Evolutionary conservation across 768 basidiomycete genomes (phyloP).

Genomic region (Saitozyma sp.): DNA sequence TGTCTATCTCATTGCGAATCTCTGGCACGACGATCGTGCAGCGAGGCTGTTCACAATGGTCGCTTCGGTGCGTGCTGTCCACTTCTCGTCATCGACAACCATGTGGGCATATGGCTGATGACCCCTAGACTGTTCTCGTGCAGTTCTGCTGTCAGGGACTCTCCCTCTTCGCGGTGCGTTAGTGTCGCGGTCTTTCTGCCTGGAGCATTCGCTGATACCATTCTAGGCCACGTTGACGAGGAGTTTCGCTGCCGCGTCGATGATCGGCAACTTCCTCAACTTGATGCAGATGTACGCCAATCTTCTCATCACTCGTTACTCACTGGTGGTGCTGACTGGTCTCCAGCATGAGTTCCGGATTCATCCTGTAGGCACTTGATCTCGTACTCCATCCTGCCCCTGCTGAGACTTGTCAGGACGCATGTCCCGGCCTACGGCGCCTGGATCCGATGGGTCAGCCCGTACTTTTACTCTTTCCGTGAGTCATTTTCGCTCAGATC

Average conservation of each 20-base stretch:
- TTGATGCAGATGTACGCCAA: conserved; percentile 33
- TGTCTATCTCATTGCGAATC: conserved; percentile 51
- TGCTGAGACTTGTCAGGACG: conserved; percentile 10
- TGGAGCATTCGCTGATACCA: neutral
- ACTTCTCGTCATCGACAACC: conserved; percentile 10
- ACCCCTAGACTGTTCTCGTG: conserved; percentile 29
- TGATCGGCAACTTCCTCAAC: conserved; percentile 38
- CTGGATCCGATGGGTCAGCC: conserved; percentile 56
- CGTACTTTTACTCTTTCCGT: conserved; percentile 55
- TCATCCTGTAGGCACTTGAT: conserved; percentile 30
- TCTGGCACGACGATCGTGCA: conserved; percentile 54
- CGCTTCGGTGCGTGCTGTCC: conserved; percentile 37
- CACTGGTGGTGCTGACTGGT: neutral
- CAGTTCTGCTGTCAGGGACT: conserved; percentile 36
- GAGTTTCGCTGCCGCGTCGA: conserved; percentile 31
- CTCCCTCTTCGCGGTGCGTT: conserved; percentile 26
- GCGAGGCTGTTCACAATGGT: conserved; percentile 52
- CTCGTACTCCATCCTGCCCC: conserved; percentile 10
- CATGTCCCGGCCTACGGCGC: conserved; percentile 50
- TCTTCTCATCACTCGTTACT: no score
- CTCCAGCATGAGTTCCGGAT: conserved; percentile 36
- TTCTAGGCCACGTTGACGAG: conserved; percentile 27
- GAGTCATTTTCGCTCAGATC: conserved; percentile 3
- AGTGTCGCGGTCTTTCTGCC: neutral
- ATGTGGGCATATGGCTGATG: neutral